Conservation (phyloP, 371 early-diverging fungal genomes). For the Lichtheimia hyalospora region DNA sequence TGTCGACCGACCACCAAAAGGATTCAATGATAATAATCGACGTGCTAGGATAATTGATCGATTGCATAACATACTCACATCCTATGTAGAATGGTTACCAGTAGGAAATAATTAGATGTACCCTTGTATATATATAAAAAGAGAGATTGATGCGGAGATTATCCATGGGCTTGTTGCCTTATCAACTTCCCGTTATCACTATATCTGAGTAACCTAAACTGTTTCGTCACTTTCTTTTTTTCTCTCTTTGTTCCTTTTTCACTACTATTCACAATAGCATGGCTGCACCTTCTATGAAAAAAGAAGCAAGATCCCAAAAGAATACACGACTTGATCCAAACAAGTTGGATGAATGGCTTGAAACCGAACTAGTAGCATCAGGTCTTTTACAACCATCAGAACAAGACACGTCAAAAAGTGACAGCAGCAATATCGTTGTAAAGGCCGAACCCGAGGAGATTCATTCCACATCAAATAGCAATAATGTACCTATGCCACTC, state of each 20-base stretch:
- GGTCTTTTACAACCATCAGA: conserved; percentile 12
- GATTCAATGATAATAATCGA: not conserved
- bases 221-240: not conserved
- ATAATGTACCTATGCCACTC: not conserved
- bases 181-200: not conserved
- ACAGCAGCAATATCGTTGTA: not conserved
- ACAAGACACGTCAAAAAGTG: not conserved
- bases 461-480: too few species aligned
- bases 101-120: too few species aligned
- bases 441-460: not conserved
- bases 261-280: not conserved
- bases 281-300: not conserved
- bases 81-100: not conserved
- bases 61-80: not conserved
- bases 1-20: not conserved
- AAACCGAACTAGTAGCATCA: conserved; percentile 30
- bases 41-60: not conserved
- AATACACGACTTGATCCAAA: conserved; percentile 7
- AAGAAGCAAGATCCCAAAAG: not conserved
- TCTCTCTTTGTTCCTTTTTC: conserved; percentile 1
- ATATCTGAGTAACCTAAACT: not conserved
- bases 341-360: conserved; percentile 35
- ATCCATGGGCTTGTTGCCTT: not conserved
- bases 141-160: conserved; percentile 1
- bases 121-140: too few species aligned